These are phyloP conservation scores for Penicillium ochrochloron DNA, from an alignment of 495 filamentous ascomycete species.

Conservation along the genomic window DNA sequence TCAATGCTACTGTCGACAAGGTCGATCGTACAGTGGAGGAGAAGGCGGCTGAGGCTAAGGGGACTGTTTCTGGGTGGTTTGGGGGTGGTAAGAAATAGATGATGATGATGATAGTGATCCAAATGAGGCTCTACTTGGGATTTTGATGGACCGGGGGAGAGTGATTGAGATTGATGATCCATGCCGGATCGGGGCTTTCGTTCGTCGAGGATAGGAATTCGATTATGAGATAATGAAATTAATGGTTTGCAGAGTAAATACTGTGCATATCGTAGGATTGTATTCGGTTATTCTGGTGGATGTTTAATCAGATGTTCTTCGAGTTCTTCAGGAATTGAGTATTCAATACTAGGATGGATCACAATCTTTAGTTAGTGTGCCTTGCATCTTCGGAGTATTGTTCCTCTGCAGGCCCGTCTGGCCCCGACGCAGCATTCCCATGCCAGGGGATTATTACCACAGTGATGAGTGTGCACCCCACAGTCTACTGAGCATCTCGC, in stretches of 20 bases:
- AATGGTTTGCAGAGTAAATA: background rate
- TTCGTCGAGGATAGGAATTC: background rate
- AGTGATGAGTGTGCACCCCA: conserved; percentile 37
- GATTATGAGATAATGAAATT: conserved; percentile 8
- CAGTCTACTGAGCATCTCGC: background rate
- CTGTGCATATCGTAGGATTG: background rate
- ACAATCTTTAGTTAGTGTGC: background rate
- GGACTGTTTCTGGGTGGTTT: conserved; percentile 79
- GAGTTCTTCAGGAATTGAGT: background rate
- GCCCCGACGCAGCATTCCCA: conserved; percentile 30
- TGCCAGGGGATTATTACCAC: conserved; percentile 39
- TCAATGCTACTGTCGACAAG: conserved; percentile 58
- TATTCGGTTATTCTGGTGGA: background rate
- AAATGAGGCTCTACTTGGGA: background rate
- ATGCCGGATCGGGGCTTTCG: background rate
- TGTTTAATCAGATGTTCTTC: background rate
- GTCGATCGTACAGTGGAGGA: conserved; percentile 76
- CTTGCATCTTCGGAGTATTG: conserved; percentile 1
- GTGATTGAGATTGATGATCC: background rate
- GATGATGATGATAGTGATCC: background rate
- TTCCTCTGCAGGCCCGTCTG: background rate
- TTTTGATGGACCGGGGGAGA: background rate
- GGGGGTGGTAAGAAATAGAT: conserved; percentile 63
- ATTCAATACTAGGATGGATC: background rate
- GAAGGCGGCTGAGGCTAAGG: conserved; percentile 77